A percentile compares a stretch with the other conserved stretches of the same genome.
Evolutionary conservation across 2,329 filamentous ascomycete species (phyloP).

Genomic region (Pseudomassariella vexata): DNA sequence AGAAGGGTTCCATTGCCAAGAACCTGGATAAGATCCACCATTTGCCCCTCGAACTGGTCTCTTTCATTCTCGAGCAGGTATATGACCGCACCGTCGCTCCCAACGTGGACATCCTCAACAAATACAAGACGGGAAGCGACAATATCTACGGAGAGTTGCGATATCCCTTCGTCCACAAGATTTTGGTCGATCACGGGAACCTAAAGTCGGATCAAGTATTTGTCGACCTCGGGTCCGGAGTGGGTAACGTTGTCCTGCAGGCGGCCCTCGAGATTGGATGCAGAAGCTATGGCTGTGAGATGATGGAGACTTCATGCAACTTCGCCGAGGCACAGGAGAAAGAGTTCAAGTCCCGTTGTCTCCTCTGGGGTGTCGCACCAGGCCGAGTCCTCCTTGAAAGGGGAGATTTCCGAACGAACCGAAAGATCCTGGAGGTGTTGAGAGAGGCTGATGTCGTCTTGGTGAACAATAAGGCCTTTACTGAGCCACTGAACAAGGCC

Average conservation of each 20-base stretch:
- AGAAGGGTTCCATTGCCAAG: conserved; percentile 64
- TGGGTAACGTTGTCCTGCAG: conserved; percentile 92
- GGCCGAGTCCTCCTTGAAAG: conserved; percentile 75
- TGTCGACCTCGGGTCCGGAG: conserved; percentile 90
- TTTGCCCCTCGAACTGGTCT: conserved; percentile 66
- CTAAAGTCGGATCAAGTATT: conserved; percentile 83
- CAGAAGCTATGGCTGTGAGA: conserved; percentile 93
- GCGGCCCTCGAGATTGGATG: conserved; percentile 90
- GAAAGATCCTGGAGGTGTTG: conserved; percentile 64
- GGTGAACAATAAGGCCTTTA: conserved; percentile 98
- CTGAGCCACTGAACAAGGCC: conserved; percentile 75
- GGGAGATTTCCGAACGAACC: conserved; percentile 77
- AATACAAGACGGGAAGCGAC: conserved; percentile 85
- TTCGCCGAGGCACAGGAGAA: conserved; percentile 73
- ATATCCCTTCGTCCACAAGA: conserved; percentile 74
- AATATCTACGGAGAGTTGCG: conserved; percentile 93
- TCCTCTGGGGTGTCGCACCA: conserved; percentile 79
- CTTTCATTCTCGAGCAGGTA: conserved; percentile 78
- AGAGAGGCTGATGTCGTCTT: conserved; percentile 89
- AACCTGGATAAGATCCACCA: conserved; percentile 65
- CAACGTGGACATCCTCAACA: conserved; percentile 73
- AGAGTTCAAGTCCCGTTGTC: conserved; percentile 80
- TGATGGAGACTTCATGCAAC: conserved; percentile 85
- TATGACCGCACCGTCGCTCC: conserved; percentile 92
- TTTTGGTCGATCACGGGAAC: conserved; percentile 69